Conservation (phyloP, 768 basidiomycete genomes). For the Lactarius psammicola region DNA sequence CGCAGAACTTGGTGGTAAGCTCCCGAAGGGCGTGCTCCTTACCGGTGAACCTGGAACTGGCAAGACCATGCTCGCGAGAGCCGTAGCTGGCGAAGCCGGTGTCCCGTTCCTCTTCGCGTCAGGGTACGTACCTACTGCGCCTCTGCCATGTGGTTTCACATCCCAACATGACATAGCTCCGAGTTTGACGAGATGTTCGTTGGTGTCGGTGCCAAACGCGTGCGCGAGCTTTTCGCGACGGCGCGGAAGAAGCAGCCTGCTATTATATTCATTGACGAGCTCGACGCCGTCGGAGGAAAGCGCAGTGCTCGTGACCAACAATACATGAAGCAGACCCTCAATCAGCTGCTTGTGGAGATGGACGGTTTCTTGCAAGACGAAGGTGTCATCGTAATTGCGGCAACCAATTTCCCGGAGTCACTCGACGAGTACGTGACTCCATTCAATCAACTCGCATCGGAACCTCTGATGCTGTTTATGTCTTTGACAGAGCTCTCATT, state of each 20-base stretch:
- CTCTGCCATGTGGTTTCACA: not conserved
- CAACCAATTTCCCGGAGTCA: slow-evolving; percentile 96
- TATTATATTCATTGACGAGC: slow-evolving; percentile 97
- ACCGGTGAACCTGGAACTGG: slow-evolving; percentile 95
- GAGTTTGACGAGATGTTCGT: slow-evolving; percentile 99
- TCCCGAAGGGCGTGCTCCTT: slow-evolving; percentile 90
- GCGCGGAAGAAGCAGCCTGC: slow-evolving; percentile 94
- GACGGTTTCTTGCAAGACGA: slow-evolving; percentile 94
- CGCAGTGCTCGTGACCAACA: slow-evolving; percentile 81
- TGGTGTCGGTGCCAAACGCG: slow-evolving; percentile 91
- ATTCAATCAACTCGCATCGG: not conserved
- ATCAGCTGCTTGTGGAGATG: slow-evolving; percentile 95
- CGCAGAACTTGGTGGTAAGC: slow-evolving; percentile 85
- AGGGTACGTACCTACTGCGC: slow-evolving; percentile 44
- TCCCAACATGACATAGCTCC: slow-evolving; percentile 47
- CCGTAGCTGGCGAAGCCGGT: slow-evolving; percentile 96
- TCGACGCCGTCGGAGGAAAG: slow-evolving; percentile 92
- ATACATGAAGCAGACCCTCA: slow-evolving; percentile 92
- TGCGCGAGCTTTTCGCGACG: slow-evolving; percentile 90
- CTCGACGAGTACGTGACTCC: slow-evolving; percentile 71
- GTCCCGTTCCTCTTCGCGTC: slow-evolving; percentile 98
- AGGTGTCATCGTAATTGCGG: slow-evolving; percentile 93
- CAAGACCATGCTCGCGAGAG: slow-evolving; percentile 97
- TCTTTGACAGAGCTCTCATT: slow-evolving; percentile 71
- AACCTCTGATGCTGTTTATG: not conserved